Evolutionary conservation across 352 stramenopile species (phyloP), one percentile per base, ranked within the genome.

Genomic region (Elongisporangium prolatum): DNA sequence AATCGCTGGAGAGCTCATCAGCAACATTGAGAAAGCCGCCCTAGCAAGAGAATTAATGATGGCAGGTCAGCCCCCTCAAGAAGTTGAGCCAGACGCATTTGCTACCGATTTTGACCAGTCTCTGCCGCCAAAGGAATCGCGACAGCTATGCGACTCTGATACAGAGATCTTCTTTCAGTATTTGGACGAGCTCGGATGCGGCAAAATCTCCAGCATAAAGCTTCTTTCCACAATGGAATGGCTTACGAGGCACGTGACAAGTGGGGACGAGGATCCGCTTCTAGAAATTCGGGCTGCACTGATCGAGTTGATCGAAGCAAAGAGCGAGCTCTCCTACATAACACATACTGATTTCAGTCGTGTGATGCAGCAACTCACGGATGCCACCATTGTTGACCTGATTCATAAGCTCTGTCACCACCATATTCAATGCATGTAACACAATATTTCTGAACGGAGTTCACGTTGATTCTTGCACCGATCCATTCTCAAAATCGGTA

Each of bases 401-500:
- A 64, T 84, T 14, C 74, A 74, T n/a, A 84, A 85, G 63, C 66
- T 79, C 38, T 67, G 59, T 0, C 72, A 58, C 17, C 76, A 84
- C 56, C 62, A 84, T 13, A 74, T 90, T 47, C 72, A 87, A 54
- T 85, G 74, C 64, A 79, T 90, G 52, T 86, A 72, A 67, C 14
- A 16, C 40, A 13, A 7, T n/a, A 24, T 51, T 47, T 17, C 51
- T 47, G 13, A 17, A 16, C 25, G 52, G 24, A 11, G 13, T 55
- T 50, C 28, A 21, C n/a, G 7, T 16, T 59, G 22, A 20, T n/a
- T 48, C 37, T 56, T 52, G 22, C n/a, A 11, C 58, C 18, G 2
- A 37, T 50, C 28, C 9, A 14, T 62, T 60, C 47, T 69, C 50
- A 13, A 66, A 56, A 54, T 16, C 48, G 13, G 20, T 44, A 58